Evolutionary conservation across 495 filamentous ascomycete genomes (phyloP).

Genomic region (Ramalina intermedia): DNA sequence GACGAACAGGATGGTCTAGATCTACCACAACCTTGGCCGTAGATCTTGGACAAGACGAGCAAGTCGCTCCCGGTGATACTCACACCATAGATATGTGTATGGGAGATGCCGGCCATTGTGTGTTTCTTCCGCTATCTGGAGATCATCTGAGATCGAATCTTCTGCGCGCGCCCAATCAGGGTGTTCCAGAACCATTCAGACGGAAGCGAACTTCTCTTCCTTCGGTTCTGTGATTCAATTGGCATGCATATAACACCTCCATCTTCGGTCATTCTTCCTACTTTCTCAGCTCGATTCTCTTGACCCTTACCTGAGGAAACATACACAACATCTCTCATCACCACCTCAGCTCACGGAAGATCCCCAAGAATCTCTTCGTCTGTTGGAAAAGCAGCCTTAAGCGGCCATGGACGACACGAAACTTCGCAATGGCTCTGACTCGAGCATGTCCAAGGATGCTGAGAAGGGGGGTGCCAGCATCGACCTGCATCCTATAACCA

Average conservation of each 20-base stretch:
- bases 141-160: neutral
- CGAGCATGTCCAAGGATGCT: constrained; percentile 6
- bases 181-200: too few relatives aligned
- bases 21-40: neutral
- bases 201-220: too few relatives aligned
- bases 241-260: too few relatives aligned
- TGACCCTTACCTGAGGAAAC: too few relatives aligned
- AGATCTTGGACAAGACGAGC: neutral
- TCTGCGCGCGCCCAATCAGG: neutral
- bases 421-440: neutral
- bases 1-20: neutral
- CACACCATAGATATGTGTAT: neutral
- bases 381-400: neutral
- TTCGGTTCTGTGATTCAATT: too few relatives aligned
- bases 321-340: too few relatives aligned
- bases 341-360: too few relatives aligned
- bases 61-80: neutral
- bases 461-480: constrained; percentile 2
- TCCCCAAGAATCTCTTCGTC: too few relatives aligned
- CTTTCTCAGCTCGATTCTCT: too few relatives aligned
- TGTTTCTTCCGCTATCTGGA: neutral
- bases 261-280: too few relatives aligned
- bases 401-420: constrained; percentile 1
- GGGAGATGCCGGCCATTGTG: neutral
- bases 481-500: constrained; percentile 2